phyloP scores from a whole-genome alignment of 1,284 basidiomycete species.

The Ganoderma lingzhi region DNA sequence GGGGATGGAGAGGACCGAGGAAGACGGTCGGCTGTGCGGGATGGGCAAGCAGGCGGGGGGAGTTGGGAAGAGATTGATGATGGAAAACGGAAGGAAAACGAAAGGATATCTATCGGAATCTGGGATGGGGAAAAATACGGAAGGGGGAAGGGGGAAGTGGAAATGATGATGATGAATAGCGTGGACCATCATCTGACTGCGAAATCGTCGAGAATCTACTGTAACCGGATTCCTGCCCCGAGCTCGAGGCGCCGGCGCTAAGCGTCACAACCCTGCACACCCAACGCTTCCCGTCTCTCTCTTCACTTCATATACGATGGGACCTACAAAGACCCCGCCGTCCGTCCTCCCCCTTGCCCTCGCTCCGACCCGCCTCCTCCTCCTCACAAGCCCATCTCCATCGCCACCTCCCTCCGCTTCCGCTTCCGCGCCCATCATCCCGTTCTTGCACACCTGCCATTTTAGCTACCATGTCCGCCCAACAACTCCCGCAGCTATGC shows the following conservation, averaged over 20 bases:
- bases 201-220: constrained; percentile 21
- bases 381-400: constrained; percentile 1
- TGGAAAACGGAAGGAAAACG: constrained; percentile 25
- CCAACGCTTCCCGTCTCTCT: constrained; percentile 26
- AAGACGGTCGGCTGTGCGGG: constrained; percentile 15
- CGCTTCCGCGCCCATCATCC: neutral
- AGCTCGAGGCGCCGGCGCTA: constrained; percentile 27
- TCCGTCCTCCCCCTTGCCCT: constrained; percentile 24
- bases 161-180: constrained; percentile 14
- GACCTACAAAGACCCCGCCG: constrained; percentile 31
- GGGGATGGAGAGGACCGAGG: constrained; percentile 15
- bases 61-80: neutral
- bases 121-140: constrained; percentile 11
- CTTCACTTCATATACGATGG: constrained; percentile 35
- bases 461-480: constrained; percentile 32
- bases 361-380: constrained; percentile 9
- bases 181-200: constrained; percentile 30
- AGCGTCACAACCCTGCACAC: constrained; percentile 29
- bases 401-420: neutral
- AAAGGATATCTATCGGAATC: constrained; percentile 25
- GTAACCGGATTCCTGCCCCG: constrained; percentile 26
- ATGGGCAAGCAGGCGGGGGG: neutral
- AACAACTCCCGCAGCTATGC: constrained; percentile 28
- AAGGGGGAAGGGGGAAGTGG: constrained; percentile 8
- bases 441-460: constrained; percentile 35